phyloP scores from a whole-genome alignment of 2,329 filamentous ascomycete genomes.

The Neofusicoccum cordaticola region DNA sequence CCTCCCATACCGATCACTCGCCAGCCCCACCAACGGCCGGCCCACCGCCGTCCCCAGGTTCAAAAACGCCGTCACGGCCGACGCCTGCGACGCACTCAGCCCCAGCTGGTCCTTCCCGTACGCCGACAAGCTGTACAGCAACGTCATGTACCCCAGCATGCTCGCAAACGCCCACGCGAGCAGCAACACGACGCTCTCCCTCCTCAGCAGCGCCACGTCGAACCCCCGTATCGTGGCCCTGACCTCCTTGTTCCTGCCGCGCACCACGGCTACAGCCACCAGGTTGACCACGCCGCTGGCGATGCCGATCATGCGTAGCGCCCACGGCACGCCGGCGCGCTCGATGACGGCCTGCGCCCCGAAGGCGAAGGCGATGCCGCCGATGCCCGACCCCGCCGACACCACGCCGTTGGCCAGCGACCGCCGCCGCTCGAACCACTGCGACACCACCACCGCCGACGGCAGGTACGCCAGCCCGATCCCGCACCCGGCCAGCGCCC shows the following conservation, averaged over 20 bases:
- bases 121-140: constrained; percentile 49
- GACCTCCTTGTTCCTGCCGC: neutral
- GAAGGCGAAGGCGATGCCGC: constrained; percentile 27
- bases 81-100: constrained; percentile 38
- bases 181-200: constrained; percentile 37
- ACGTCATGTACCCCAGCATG: constrained; percentile 48
- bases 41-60: constrained; percentile 50
- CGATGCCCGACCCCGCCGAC: constrained; percentile 33
- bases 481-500: constrained; percentile 35
- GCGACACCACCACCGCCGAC: constrained; percentile 32
- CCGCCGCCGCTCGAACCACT: constrained; percentile 37
- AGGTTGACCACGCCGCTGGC: constrained; percentile 29
- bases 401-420: constrained; percentile 38
- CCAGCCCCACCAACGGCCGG: constrained; percentile 44
- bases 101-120: constrained; percentile 45
- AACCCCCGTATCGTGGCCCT: neutral
- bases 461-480: constrained; percentile 37
- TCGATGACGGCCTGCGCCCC: constrained; percentile 39
- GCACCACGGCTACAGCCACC: constrained; percentile 30
- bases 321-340: constrained; percentile 38
- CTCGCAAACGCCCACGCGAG: constrained; percentile 44
- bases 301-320: constrained; percentile 40
- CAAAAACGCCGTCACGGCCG: constrained; percentile 42
- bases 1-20: constrained; percentile 46
- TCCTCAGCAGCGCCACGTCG: constrained; percentile 13